Evolutionary conservation across 106 monocot genomes (phyloP).

Genomic region (Dioscorea zingiberensis): DNA sequence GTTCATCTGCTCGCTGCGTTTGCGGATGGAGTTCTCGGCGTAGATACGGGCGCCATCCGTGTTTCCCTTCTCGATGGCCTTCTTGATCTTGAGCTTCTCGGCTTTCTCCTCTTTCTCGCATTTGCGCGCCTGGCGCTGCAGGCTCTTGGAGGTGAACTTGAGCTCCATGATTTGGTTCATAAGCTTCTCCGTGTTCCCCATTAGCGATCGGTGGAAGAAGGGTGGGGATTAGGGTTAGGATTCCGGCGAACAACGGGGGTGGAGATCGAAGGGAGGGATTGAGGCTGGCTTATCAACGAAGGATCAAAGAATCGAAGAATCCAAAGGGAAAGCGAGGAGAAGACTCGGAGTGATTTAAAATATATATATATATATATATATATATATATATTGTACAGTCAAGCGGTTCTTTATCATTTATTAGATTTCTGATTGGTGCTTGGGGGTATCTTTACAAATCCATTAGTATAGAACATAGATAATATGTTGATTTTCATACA

Average conservation of each 20-base stretch:
- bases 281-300: too few relatives aligned
- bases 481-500: too few relatives aligned
- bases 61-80: slow-evolving; percentile 7
- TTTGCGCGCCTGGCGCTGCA: slow-evolving; percentile 10
- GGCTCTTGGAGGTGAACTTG: slow-evolving; percentile 9
- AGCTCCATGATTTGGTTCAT: slow-evolving; percentile 14
- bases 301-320: too few relatives aligned
- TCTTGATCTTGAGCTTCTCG: slow-evolving; percentile 19
- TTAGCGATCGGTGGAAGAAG: neutral
- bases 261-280: too few relatives aligned
- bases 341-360: too few relatives aligned
- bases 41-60: slow-evolving; percentile 10
- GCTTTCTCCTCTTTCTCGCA: slow-evolving; percentile 17
- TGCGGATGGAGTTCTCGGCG: slow-evolving; percentile 7
- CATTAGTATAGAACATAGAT: too few relatives aligned
- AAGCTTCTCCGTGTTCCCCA: slow-evolving; percentile 15
- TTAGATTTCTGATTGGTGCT: too few relatives aligned
- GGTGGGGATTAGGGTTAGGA: neutral
- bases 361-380: too few relatives aligned
- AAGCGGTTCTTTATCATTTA: too few relatives aligned
- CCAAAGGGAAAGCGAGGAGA: too few relatives aligned
- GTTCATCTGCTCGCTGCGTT: slow-evolving; percentile 14
- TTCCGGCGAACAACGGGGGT: neutral
- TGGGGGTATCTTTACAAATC: too few relatives aligned
- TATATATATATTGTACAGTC: too few relatives aligned